Conservation (phyloP, 2,329 filamentous ascomycete species). For the Aspergillus eucalypticola region DNA sequence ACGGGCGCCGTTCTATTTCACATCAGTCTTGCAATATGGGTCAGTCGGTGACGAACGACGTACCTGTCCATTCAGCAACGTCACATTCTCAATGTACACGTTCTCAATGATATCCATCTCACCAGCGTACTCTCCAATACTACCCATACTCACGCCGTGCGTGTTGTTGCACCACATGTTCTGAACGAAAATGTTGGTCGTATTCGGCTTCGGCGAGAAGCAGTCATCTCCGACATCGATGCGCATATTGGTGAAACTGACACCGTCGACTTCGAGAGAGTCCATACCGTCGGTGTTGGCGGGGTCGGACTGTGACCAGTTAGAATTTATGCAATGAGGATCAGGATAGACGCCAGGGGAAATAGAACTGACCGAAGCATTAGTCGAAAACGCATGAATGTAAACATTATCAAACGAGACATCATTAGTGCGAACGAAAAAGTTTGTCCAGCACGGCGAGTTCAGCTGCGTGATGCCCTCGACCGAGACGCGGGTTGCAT, state of each 20-base stretch:
- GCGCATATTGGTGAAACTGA: constrained; percentile 54
- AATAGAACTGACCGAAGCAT: constrained; percentile 34
- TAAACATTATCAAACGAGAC: constrained; percentile 56
- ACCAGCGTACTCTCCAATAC: constrained; percentile 58
- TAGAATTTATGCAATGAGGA: neutral
- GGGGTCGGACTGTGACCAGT: constrained; percentile 43
- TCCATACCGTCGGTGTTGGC: constrained; percentile 67
- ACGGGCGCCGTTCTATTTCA: constrained; percentile 55
- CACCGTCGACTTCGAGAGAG: constrained; percentile 57
- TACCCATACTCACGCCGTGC: constrained; percentile 60
- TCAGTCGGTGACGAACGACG: neutral
- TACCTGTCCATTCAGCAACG: constrained; percentile 53
- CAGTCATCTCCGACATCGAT: constrained; percentile 62
- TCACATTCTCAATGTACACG: constrained; percentile 61
- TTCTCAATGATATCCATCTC: constrained; percentile 59
- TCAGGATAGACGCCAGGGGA: neutral
- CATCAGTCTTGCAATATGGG: neutral
- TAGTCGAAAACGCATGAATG: constrained; percentile 57
- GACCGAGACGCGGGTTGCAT: constrained; percentile 59
- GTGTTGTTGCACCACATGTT: constrained; percentile 64
- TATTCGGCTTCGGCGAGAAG: constrained; percentile 63
- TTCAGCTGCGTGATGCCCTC: constrained; percentile 62
- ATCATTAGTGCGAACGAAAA: constrained; percentile 59
- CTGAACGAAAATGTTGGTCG: constrained; percentile 58
- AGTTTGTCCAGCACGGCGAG: constrained; percentile 66